Conservation (phyloP, 2,329 filamentous ascomycete genomes). For the Xylaria sp. region DNA sequence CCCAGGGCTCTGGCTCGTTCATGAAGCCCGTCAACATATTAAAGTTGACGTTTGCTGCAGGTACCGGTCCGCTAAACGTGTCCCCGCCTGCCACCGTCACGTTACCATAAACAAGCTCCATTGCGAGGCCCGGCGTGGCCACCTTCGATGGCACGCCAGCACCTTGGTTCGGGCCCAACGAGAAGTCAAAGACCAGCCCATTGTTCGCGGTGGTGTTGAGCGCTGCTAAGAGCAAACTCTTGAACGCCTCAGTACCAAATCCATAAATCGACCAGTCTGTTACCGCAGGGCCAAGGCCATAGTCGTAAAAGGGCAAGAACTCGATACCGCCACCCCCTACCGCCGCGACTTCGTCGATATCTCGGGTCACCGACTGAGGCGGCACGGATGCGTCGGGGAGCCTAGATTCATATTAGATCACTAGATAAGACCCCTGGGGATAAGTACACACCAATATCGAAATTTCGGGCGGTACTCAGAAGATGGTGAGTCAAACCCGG, state of each 20-base stretch:
- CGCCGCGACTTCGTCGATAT: not conserved
- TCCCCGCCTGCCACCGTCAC: not conserved
- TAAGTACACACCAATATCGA: not conserved
- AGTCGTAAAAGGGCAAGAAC: not conserved
- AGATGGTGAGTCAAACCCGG: not conserved
- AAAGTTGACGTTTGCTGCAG: not conserved
- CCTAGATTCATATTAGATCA: slow-evolving; percentile 1
- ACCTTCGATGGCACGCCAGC: not conserved
- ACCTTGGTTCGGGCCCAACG: not conserved
- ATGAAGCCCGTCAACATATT: not conserved
- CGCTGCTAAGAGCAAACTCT: not conserved
- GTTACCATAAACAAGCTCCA: slow-evolving; percentile 1
- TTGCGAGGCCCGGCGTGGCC: not conserved
- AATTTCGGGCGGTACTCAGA: not conserved
- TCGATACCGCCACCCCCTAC: not conserved
- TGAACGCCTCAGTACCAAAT: not conserved
- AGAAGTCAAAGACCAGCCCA: not conserved
- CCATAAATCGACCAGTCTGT: not conserved
- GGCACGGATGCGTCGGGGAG: not conserved
- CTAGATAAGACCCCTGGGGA: not conserved
- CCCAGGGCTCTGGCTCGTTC: not conserved
- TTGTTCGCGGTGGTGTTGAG: not conserved
- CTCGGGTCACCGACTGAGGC: not conserved
- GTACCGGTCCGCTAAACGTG: not conserved
- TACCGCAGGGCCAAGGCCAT: not conserved